Evolutionary conservation across 176 grass and related monocot species (phyloP), one percentile per base, ranked within the genome.

Genomic region (Poa pratensis): DNA sequence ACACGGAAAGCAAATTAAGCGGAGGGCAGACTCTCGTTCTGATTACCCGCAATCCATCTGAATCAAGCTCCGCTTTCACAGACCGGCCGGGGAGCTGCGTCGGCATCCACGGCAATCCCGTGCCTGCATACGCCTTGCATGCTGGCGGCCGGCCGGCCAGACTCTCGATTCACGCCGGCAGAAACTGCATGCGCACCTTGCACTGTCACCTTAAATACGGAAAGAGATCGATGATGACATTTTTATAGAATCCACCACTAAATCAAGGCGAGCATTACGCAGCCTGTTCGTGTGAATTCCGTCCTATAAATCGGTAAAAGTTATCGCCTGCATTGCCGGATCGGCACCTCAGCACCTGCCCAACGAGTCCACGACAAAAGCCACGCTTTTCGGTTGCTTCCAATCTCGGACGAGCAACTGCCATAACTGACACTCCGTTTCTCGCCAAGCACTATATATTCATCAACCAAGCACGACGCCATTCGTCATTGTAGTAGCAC

Each of bases 261-360:
- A 72, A 72, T 72, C 69, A 72, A 15, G 69, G 69, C 69, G 40
- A 72, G n/a, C 69, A 72, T 72, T 24, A 16, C 69, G 37, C 43
- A 71, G 10, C 39, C 10, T 70, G 68, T 40, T 69, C 18, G 3
- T 40, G 8, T 68, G 64, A 67, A 37, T 68, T 7, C 32, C 17
- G 7, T 68, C 28, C 32, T 40, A 39, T 9, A 68, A 68, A 68
- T 32, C 48, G 48, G 72, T 75, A 19, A 17, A 75, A 75, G 24
- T 18, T 30, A 30, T 73, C 22, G 22, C 42, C 45, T 50, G 70
- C 10, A 24, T 18, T 51, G 23, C 9, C 43, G 42, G 43, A 67
- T 50, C n/a, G 11, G 22, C 30, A 32, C 30, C 30, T 49, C 13
- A 24, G 40, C 69, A 0, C 43, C 23, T 75, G 72, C 26, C 72